Base-by-base conservation (phyloP, 805 yeast species). In the Tetrapisispora phaffii region DNA sequence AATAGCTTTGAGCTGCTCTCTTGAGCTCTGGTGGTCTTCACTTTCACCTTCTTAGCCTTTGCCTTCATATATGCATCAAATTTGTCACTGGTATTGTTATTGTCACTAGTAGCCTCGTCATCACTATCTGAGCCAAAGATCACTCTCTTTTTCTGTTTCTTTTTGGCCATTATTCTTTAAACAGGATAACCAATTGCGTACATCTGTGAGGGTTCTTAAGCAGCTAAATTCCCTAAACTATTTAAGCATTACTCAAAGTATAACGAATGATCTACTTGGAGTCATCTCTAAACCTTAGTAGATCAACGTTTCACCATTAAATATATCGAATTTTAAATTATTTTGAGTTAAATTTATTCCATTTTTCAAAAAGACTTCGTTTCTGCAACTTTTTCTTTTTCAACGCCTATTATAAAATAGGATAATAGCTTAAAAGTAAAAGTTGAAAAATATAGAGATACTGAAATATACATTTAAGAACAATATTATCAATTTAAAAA, bases 301-400 rank as follows among this genome's bases (percentile, higher is more conserved):
- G 13, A 6, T 9, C 15, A 28, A 12, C 13, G 13, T 7, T 3
- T 4, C 4, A 4, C 31, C 10, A 28, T 28, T 7, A 10, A 28
- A 12, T 12, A 12, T n/a, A 28, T 28, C 13, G 4, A 36, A 23
- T 21, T 36, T 23, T 19, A 10, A 22, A n/a, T 7, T 5, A 36
- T n/a, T 36, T 35, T 36, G 39, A 36, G 39, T 23, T 36, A 36
- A 36, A 36, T 36, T 36, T 36, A n/a, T 8, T n/a, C 39, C 6
- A 28, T 28, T 28, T 28, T 28, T 28, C 31, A 28, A 28, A 28
- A 28, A 28, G 31, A 3, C 10, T 6, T 28, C 31, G 13, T 28
- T 28, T 28, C 31, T 28, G 31, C 10, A 28, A 28, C 26, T 36
- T 36, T 36, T 36, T 36, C 15, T 36, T 22, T 23, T 16, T 32